Conservation (phyloP, 495 filamentous ascomycete species). For the Penicillium daleae region DNA sequence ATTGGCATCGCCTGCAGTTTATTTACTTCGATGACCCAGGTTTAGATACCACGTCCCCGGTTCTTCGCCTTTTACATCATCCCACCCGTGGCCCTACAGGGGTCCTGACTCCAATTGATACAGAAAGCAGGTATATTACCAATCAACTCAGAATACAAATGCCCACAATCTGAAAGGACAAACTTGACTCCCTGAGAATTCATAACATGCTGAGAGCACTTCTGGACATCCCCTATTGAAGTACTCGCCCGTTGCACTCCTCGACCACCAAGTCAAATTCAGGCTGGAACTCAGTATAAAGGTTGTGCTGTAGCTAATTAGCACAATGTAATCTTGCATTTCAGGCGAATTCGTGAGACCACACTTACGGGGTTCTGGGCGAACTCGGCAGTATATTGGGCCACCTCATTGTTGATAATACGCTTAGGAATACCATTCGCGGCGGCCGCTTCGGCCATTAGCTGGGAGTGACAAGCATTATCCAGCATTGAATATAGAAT, state of each 20-base stretch:
- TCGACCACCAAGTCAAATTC: slow-evolving; percentile 51
- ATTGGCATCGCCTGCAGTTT: too few species aligned
- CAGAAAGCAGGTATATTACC: too few species aligned
- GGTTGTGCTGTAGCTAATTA: slow-evolving; percentile 41
- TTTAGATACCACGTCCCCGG: too few species aligned
- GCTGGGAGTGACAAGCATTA: slow-evolving; percentile 66
- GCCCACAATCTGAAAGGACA: too few species aligned
- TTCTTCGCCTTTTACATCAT: too few species aligned
- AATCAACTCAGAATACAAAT: too few species aligned
- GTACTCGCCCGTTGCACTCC: slow-evolving; percentile 46
- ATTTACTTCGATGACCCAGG: too few species aligned
- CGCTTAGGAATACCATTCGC: slow-evolving; percentile 60
- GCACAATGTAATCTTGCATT: not conserved
- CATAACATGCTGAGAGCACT: too few species aligned
- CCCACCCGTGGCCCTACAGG: too few species aligned
- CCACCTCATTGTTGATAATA: slow-evolving; percentile 47
- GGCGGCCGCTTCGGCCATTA: slow-evolving; percentile 66
- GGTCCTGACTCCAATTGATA: too few species aligned
- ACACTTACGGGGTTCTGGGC: slow-evolving; percentile 47
- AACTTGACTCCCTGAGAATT: too few species aligned
- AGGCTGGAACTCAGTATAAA: slow-evolving; percentile 51
- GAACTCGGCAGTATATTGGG: slow-evolving; percentile 44
- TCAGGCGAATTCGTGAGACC: not conserved
- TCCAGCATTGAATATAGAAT: slow-evolving; percentile 71
- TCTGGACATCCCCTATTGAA: slow-evolving; percentile 31